Conservation (phyloP, 106 monocot species). For the Posidonia australis region DNA sequence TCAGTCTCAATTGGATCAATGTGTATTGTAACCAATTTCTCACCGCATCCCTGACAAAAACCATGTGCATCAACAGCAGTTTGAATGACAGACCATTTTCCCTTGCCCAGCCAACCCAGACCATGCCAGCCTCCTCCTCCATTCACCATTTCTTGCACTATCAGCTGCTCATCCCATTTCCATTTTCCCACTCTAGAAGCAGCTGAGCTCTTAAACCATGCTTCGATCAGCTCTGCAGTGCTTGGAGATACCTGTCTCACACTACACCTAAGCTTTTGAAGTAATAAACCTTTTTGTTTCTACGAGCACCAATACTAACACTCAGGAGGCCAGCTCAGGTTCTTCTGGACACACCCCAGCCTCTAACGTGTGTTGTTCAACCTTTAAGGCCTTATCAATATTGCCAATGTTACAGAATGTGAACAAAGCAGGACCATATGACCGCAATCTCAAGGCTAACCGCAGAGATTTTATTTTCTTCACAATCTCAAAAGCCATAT, state of each 20-base stretch:
- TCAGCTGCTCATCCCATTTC: conserved; percentile 28
- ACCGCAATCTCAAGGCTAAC: conserved; percentile 39
- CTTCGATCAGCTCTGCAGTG: conserved; percentile 41
- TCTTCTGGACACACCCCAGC: conserved; percentile 47
- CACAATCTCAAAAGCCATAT: conserved; percentile 52
- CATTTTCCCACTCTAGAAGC: conserved; percentile 65
- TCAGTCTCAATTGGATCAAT: conserved; percentile 69
- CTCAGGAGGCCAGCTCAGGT: conserved; percentile 53
- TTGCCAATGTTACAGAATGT: conserved; percentile 39
- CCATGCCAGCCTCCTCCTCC: conserved; percentile 89
- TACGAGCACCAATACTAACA: conserved; percentile 32
- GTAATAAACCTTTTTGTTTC: conserved; percentile 53
- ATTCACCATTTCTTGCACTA: conserved; percentile 38
- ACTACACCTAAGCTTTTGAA: conserved; percentile 57
- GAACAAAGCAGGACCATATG: conserved; percentile 54
- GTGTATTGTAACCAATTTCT: conserved; percentile 58
- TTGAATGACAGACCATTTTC: conserved; percentile 47
- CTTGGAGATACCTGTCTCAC: conserved; percentile 52
- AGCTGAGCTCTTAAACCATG: conserved; percentile 52
- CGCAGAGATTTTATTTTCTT: conserved; percentile 34
- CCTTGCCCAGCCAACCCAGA: conserved; percentile 68
- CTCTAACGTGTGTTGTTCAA: conserved; percentile 53
- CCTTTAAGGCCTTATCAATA: conserved; percentile 56
- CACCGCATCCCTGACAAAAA: conserved; percentile 41
- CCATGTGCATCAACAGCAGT: conserved; percentile 35